phyloP scores from a whole-genome alignment of 2,329 filamentous ascomycete species.

The Epichloe gansuensis region DNA sequence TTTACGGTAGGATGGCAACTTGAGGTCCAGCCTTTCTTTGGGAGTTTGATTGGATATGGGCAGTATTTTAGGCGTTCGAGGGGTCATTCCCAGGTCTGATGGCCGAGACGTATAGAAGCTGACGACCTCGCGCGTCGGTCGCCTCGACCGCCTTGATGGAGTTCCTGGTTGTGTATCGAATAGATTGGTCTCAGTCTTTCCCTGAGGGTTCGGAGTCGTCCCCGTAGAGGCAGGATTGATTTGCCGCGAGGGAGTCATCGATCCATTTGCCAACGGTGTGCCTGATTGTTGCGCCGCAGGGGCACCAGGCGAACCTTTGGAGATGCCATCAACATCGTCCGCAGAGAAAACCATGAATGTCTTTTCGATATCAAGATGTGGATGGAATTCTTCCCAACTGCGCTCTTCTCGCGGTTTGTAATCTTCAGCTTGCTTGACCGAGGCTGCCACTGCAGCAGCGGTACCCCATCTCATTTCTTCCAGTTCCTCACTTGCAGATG shows the following conservation, averaged over 20 bases:
- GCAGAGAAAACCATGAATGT: conserved; percentile 68
- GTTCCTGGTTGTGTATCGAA: conserved; percentile 20
- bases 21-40: conserved; percentile 68
- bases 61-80: conserved; percentile 52
- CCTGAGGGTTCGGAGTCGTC: conserved; percentile 29
- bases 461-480: conserved; percentile 67
- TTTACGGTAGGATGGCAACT: conserved; percentile 61
- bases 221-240: conserved; percentile 30
- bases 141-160: conserved; percentile 25
- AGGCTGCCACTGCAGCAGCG: conserved; percentile 78
- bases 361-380: conserved; percentile 80
- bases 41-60: conserved; percentile 70
- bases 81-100: conserved; percentile 30
- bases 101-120: conserved; percentile 41
- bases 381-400: conserved; percentile 96
- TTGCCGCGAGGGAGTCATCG: conserved; percentile 34
- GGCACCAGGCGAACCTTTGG: conserved; percentile 25
- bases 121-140: conserved; percentile 38
- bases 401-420: conserved; percentile 96
- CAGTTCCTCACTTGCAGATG: conserved; percentile 38
- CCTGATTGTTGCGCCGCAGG: conserved; percentile 20
- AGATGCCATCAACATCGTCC: conserved; percentile 71
- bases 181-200: conserved; percentile 18
- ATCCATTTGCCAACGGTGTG: conserved; percentile 24
- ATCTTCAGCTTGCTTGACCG: conserved; percentile 81